These are phyloP conservation scores for Scopulariopsis brevicaulis DNA, from an alignment of 2,329 filamentous ascomycete species.

Conservation along the genomic window DNA sequence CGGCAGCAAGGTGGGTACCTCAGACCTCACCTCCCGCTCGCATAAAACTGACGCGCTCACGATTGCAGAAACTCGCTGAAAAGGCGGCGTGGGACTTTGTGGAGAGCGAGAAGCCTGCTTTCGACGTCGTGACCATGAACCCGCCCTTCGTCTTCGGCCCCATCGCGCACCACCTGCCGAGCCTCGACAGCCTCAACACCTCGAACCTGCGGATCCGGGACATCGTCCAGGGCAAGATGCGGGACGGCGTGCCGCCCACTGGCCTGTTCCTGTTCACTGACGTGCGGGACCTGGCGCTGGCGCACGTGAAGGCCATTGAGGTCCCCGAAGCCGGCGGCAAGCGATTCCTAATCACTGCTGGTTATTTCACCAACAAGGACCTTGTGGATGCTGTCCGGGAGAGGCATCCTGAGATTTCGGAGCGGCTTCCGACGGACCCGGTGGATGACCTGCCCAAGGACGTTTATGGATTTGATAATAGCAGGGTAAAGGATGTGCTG, in stretches of 20 bases:
- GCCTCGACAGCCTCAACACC: constrained; percentile 36
- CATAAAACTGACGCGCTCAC: constrained; percentile 15
- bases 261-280: constrained; percentile 31
- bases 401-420: not conserved
- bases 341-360: constrained; percentile 36
- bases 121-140: constrained; percentile 40
- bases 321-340: constrained; percentile 32
- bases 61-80: constrained; percentile 26
- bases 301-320: constrained; percentile 41
- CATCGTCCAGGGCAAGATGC: constrained; percentile 38
- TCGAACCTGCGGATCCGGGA: constrained; percentile 39
- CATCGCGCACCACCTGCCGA: constrained; percentile 32
- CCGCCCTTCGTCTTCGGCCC: constrained; percentile 45
- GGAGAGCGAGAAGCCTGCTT: constrained; percentile 25
- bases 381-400: constrained; percentile 19
- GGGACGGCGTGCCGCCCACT: constrained; percentile 25
- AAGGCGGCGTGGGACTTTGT: constrained; percentile 42
- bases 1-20: constrained; percentile 29
- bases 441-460: not conserved
- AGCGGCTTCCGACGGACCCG: not conserved
- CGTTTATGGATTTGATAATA: not conserved
- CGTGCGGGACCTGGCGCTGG: constrained; percentile 41
- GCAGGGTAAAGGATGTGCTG: not conserved
- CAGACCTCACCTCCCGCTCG: not conserved
- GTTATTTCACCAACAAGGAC: constrained; percentile 32